phyloP scores from a whole-genome alignment of 768 basidiomycete species.

The Udeniomyces megalosporus region DNA sequence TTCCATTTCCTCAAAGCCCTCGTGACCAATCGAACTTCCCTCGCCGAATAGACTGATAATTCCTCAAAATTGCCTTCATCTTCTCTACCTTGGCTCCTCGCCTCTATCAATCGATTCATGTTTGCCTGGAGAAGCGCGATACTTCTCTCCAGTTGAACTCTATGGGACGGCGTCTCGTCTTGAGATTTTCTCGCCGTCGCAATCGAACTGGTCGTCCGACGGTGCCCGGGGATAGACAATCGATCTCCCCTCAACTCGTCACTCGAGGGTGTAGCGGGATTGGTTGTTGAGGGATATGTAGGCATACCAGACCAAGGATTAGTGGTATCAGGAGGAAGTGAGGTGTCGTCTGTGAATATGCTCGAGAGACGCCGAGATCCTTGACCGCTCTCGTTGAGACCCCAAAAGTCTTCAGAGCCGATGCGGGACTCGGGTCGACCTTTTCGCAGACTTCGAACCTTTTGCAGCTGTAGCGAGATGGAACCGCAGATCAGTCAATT shows the following conservation, averaged over 20 bases:
- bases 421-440: constrained; percentile 47
- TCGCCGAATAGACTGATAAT: constrained; percentile 64
- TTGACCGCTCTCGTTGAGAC: constrained; percentile 50
- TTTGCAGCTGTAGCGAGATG: constrained; percentile 24
- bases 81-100: background rate
- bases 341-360: constrained; percentile 76
- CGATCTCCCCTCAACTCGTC: background rate
- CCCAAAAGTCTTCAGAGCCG: constrained; percentile 58
- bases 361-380: constrained; percentile 44
- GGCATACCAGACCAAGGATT: constrained; percentile 40
- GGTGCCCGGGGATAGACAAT: too few relatives aligned
- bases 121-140: constrained; percentile 60
- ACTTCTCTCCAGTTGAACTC: constrained; percentile 84
- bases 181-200: too few relatives aligned
- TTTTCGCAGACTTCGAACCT: constrained; percentile 64
- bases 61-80: constrained; percentile 32
- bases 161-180: constrained; percentile 63
- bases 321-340: constrained; percentile 46
- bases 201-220: too few relatives aligned
- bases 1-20: constrained; percentile 76
- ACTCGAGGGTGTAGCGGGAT: background rate
- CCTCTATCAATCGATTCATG: constrained; percentile 53
- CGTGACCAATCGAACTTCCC: constrained; percentile 62
- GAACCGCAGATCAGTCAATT: background rate
- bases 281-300: background rate